phyloP scores from a whole-genome alignment of 805 yeast genomes.

The Schwanniomyces pseudopolymorphus region DNA sequence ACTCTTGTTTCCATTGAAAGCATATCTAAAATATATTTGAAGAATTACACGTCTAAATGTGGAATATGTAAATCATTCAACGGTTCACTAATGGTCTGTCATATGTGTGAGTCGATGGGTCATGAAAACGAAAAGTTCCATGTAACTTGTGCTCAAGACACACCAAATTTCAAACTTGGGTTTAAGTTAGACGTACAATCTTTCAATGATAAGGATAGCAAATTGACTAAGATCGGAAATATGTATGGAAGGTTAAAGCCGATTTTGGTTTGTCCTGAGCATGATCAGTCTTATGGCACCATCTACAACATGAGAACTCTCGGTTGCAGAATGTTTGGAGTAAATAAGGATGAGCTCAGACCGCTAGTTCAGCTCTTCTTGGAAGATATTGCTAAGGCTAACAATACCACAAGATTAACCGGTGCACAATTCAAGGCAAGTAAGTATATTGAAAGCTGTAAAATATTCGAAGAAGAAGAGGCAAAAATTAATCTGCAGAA shows the following conservation, averaged over 20 bases:
- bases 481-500: constrained; percentile 1
- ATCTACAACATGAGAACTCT: constrained; percentile 25
- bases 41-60: constrained; percentile 38
- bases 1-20: constrained; percentile 25
- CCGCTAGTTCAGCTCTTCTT: constrained; percentile 43
- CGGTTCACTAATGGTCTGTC: constrained; percentile 54
- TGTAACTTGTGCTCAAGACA: constrained; percentile 59
- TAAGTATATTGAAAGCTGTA: constrained; percentile 24
- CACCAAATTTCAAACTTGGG: constrained; percentile 49
- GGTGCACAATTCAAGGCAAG: constrained; percentile 36
- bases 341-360: constrained; percentile 23
- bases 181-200: constrained; percentile 41
- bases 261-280: constrained; percentile 43
- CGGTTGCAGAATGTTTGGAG: constrained; percentile 28
- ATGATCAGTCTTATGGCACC: constrained; percentile 18
- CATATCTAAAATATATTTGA: constrained; percentile 24
- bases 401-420: constrained; percentile 12
- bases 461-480: constrained; percentile 14
- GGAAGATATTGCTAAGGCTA: constrained; percentile 28
- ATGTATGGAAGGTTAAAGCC: constrained; percentile 44
- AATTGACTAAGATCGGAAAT: constrained; percentile 21
- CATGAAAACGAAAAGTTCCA: constrained; percentile 29
- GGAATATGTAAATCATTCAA: constrained; percentile 43
- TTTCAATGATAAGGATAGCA: constrained; percentile 18
- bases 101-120: constrained; percentile 32